A percentile compares a stretch with the other conserved stretches of the same genome.
These are phyloP conservation scores for Mycena haematopus DNA, from an alignment of 768 basidiomycete species.

Conservation along the genomic window DNA sequence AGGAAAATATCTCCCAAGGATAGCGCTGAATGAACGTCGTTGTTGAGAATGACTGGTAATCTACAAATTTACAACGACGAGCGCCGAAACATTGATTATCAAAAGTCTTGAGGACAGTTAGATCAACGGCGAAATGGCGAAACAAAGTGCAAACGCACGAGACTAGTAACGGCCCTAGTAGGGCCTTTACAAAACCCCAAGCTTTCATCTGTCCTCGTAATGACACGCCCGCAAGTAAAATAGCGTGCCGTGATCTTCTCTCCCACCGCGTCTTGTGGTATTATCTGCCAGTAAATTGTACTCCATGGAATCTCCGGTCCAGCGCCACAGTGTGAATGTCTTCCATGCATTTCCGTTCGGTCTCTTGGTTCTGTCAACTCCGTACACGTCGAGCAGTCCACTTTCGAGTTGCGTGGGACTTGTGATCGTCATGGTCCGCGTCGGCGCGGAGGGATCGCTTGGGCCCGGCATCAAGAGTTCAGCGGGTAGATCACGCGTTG, in stretches of 20 bases:
- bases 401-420: slow-evolving; percentile 58
- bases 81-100: too few species aligned
- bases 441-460: slow-evolving; percentile 36
- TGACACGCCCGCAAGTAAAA: slow-evolving; percentile 42
- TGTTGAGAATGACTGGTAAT: too few species aligned
- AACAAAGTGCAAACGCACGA: too few species aligned
- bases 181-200: neutral
- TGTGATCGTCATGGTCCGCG: slow-evolving; percentile 45
- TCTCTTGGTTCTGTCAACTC: slow-evolving; percentile 47
- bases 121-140: too few species aligned
- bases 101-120: too few species aligned
- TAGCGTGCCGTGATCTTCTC: slow-evolving; percentile 41
- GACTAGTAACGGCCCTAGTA: too few species aligned
- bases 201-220: slow-evolving; percentile 32
- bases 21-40: too few species aligned
- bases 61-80: too few species aligned
- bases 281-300: slow-evolving; percentile 9
- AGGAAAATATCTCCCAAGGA: too few species aligned
- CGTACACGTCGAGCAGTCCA: slow-evolving; percentile 57
- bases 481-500: slow-evolving; percentile 43
- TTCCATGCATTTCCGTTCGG: slow-evolving; percentile 67
- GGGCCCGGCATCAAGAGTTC: slow-evolving; percentile 41
- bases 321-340: slow-evolving; percentile 59
- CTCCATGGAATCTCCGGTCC: slow-evolving; percentile 42
- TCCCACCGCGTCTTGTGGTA: slow-evolving; percentile 36